Base-by-base conservation (phyloP, 495 filamentous ascomycete genomes). In the Penicillium steckii region DNA sequence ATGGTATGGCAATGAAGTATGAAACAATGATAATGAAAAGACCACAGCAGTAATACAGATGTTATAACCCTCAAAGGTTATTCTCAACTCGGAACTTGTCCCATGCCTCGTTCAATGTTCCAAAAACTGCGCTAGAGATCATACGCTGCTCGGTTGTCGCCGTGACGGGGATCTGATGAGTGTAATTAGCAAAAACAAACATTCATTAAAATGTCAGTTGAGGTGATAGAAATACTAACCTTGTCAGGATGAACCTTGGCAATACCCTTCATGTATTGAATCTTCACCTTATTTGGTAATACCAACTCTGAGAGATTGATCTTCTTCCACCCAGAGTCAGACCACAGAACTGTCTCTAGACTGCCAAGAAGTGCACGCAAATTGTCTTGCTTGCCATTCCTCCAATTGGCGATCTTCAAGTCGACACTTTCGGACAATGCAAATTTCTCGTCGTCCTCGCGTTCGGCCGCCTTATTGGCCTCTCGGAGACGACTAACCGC, bases 201-300 rank as follows among this genome's bases (percentile, higher is more conserved):
- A n/a, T n/a, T 15, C 33, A n/a, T 18, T n/a, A 17, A n/a, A 2
- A 4, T 4, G 15, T 15, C 7, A 7, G 18, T 37, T 7, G 8
- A 15, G 0, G n/a, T 15, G 38, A 27, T 6, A 17, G 41, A 56
- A 44, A 24, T 55, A 74, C 83, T 67, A 76, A 97, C 94, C 86
- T 98, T 98, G 67, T 98, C 94, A 53, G 94, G 94, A 79, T 98
- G 94, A 56, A 94, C 91, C 80, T 96, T 97, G 5, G 85, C 88
- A 84, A 98, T 97, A 4, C 90, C 94, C 81, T 95, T 96, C 94
- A 98, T 97, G 62, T 98, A 98, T 49, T 88, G 80, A 48, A 97
- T 83, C 83, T 98, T 98, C 44, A 97, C 94, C 79, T 89, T 95
- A 42, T 85, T 86, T 35, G 91, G 85, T 75, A 95, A 74, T 30